phyloP scores from a whole-genome alignment of 164 flowering plant genomes.

The Tetrastigma voinierianum region DNA sequence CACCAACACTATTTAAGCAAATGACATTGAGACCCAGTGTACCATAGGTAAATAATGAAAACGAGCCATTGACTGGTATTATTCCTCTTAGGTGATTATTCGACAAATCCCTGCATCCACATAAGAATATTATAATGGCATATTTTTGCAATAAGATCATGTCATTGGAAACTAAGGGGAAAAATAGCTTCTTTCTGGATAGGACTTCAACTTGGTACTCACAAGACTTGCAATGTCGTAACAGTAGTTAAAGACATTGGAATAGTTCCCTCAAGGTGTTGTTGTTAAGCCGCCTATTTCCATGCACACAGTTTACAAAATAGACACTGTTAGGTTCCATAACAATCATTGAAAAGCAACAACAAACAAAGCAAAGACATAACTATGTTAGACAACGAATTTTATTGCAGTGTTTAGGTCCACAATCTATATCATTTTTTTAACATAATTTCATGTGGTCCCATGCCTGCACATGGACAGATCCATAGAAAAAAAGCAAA shows the following conservation, averaged over 20 bases:
- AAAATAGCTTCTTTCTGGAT: not conserved
- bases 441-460: no score
- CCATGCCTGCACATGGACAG: no score
- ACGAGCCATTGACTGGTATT: conserved; percentile 46
- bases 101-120: conserved; percentile 58
- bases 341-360: no score
- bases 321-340: not conserved
- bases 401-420: no score
- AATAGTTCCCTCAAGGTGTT: conserved; percentile 15
- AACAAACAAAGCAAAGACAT: no score
- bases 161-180: not conserved
- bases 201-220: conserved; percentile 12
- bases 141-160: not conserved
- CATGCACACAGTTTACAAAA: not conserved
- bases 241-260: conserved; percentile 15
- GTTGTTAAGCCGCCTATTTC: conserved; percentile 20
- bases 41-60: conserved; percentile 44
- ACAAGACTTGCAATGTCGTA: conserved; percentile 28
- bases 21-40: not conserved
- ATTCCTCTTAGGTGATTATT: conserved; percentile 37
- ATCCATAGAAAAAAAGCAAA: no score
- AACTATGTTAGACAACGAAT: no score
- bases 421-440: no score
- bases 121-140: not conserved
- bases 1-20: not conserved